Evolutionary conservation across 2,329 filamentous ascomycete species (phyloP).

Genomic region (Zymoseptoria pseudotritici): DNA sequence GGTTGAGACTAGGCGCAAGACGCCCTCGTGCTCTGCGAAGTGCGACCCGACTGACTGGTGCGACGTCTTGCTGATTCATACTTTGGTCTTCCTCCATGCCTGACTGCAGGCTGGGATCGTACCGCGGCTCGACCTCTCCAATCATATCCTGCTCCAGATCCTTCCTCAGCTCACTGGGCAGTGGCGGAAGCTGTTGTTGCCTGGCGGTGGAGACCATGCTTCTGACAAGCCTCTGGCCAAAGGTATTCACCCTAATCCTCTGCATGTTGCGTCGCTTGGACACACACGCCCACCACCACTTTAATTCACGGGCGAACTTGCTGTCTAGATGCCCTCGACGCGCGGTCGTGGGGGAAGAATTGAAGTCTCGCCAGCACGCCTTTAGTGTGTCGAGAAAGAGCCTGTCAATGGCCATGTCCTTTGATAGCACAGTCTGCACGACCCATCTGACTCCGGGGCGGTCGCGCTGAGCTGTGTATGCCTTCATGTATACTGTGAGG

Average conservation of each 20-base stretch:
- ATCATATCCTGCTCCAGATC: not conserved
- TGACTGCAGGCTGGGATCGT: not conserved
- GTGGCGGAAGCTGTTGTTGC: not conserved
- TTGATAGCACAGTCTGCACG: constrained; percentile 21
- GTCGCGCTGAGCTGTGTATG: constrained; percentile 17
- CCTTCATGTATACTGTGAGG: constrained; percentile 28
- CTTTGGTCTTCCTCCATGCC: not conserved
- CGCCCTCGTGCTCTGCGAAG: not conserved
- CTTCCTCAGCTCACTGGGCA: not conserved
- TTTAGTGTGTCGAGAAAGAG: constrained; percentile 15
- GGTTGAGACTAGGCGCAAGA: not conserved
- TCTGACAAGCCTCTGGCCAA: constrained; percentile 14
- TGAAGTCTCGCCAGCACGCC: not conserved
- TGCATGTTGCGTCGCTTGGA: constrained; percentile 10
- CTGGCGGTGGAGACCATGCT: not conserved
- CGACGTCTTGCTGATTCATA: not conserved
- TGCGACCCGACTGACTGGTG: not conserved
- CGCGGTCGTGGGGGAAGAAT: not conserved
- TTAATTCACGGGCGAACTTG: not conserved
- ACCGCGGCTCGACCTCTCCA: not conserved
- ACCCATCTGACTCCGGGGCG: constrained; percentile 23
- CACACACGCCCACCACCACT: constrained; percentile 1
- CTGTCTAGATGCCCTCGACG: not conserved
- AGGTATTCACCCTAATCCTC: constrained; percentile 6
- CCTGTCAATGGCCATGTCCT: constrained; percentile 23